Evolutionary conservation across 208 protist genomes (phyloP).

Genomic region (Leishmania guyanensis): DNA sequence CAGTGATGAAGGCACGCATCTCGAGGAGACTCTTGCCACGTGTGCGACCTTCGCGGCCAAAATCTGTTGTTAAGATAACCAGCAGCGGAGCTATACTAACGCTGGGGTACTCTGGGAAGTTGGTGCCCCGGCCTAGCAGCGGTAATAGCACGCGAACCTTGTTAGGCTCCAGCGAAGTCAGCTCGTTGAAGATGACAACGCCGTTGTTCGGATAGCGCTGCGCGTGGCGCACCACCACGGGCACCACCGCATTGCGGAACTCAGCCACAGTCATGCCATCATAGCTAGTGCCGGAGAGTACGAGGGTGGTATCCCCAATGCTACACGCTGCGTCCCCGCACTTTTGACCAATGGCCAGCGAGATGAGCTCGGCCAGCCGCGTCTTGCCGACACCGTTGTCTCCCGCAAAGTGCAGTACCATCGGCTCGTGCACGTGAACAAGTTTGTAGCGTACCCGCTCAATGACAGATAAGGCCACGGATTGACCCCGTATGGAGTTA

Average conservation of each 20-base stretch:
- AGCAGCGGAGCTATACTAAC: slow-evolving; percentile 38
- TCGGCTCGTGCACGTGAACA: slow-evolving; percentile 37
- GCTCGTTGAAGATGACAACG: slow-evolving; percentile 75
- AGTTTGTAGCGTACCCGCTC: slow-evolving; percentile 54
- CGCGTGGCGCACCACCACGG: slow-evolving; percentile 43
- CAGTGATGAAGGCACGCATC: slow-evolving; percentile 60
- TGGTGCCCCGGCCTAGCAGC: slow-evolving; percentile 45
- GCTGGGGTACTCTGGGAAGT: slow-evolving; percentile 48
- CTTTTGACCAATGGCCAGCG: slow-evolving; percentile 58
- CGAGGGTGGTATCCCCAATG: slow-evolving; percentile 66
- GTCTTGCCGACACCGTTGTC: slow-evolving; percentile 90
- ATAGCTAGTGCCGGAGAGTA: slow-evolving; percentile 60
- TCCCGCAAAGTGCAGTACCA: slow-evolving; percentile 78
- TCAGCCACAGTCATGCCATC: slow-evolving; percentile 55
- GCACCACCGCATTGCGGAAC: slow-evolving; percentile 59
- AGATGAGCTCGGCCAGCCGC: slow-evolving; percentile 65
- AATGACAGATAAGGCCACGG: slow-evolving; percentile 43
- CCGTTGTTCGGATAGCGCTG: slow-evolving; percentile 46
- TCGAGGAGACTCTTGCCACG: slow-evolving; percentile 63
- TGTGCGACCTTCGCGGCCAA: slow-evolving; percentile 68
- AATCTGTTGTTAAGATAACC: slow-evolving; percentile 81
- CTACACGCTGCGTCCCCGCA: slow-evolving; percentile 38
- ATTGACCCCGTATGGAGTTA: slow-evolving; percentile 51
- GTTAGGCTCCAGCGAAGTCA: slow-evolving; percentile 47
- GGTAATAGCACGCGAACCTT: slow-evolving; percentile 61